phyloP scores from a whole-genome alignment of 352 stramenopile species.

The Peronospora farinosa region DNA sequence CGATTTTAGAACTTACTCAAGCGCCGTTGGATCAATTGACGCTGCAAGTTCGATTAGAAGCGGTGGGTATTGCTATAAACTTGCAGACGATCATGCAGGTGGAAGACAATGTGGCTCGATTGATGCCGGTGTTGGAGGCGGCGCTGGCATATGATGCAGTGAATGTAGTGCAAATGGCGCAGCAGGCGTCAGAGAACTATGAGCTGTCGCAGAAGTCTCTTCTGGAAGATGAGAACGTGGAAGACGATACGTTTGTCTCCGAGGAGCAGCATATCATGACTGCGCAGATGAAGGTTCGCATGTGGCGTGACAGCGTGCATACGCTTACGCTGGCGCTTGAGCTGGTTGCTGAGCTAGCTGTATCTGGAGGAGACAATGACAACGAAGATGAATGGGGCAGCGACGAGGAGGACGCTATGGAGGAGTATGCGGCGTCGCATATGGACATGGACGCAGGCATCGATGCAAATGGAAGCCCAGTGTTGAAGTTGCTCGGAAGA shows the following conservation, averaged over 20 bases:
- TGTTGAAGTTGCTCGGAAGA: slow-evolving; percentile 33
- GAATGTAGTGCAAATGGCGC: slow-evolving; percentile 65
- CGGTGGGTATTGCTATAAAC: slow-evolving; percentile 78
- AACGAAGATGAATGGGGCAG: slow-evolving; percentile 83
- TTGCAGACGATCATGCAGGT: slow-evolving; percentile 64
- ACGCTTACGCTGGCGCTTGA: slow-evolving; percentile 75
- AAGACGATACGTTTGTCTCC: slow-evolving; percentile 53
- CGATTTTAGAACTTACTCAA: slow-evolving; percentile 63
- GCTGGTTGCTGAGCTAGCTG: slow-evolving; percentile 60
- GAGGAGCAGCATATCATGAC: slow-evolving; percentile 55
- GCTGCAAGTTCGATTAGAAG: slow-evolving; percentile 46
- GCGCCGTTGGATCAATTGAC: slow-evolving; percentile 45
- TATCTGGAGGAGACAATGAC: slow-evolving; percentile 47
- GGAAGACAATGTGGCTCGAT: slow-evolving; percentile 56
- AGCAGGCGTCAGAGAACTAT: slow-evolving; percentile 58
- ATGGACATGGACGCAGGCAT: slow-evolving; percentile 39
- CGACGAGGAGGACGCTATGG: slow-evolving; percentile 86
- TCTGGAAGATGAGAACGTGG: slow-evolving; percentile 58
- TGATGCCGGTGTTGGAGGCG: slow-evolving; percentile 62
- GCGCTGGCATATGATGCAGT: slow-evolving; percentile 78
- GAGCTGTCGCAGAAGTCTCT: slow-evolving; percentile 49
- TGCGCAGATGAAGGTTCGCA: slow-evolving; percentile 60
- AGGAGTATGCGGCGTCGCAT: slow-evolving; percentile 58
- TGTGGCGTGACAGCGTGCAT: slow-evolving; percentile 78
- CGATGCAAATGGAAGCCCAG: slow-evolving; percentile 13